Evolutionary conservation across 2,329 filamentous ascomycete genomes (phyloP).

Genomic region (Parasarocladium wereldwijsianum): DNA sequence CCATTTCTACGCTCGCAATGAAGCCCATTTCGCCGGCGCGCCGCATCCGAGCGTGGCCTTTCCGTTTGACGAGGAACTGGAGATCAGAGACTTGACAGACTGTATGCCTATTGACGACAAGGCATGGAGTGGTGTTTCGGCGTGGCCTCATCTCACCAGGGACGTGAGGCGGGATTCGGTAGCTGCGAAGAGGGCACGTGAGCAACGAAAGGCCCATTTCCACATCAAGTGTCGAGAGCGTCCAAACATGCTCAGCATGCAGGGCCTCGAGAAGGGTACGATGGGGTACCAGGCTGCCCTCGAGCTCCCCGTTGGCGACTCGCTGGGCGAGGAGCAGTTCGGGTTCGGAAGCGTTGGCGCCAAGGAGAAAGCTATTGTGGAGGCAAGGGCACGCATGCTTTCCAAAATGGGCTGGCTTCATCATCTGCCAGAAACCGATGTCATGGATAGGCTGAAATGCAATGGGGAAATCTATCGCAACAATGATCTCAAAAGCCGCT

Average conservation of each 20-base stretch:
- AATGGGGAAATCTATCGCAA: conserved; percentile 41
- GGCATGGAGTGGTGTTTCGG: conserved; percentile 47
- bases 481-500: conserved; percentile 33
- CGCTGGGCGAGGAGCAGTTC: conserved; percentile 46
- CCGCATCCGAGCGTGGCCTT: conserved; percentile 50
- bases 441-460: conserved; percentile 43
- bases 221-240: conserved; percentile 44
- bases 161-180: conserved; percentile 30
- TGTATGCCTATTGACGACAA: conserved; percentile 47
- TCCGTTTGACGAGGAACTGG: conserved; percentile 49
- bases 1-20: conserved; percentile 50
- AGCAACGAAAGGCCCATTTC: conserved; percentile 38
- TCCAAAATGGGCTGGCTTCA: conserved; percentile 37
- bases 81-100: conserved; percentile 49
- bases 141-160: conserved; percentile 46
- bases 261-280: conserved; percentile 56
- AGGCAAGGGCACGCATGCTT: conserved; percentile 42
- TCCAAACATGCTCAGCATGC: conserved; percentile 59
- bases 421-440: conserved; percentile 38
- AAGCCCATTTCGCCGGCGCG: conserved; percentile 43
- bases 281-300: conserved; percentile 55
- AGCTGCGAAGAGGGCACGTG: conserved; percentile 24
- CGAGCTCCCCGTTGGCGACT: conserved; percentile 49
- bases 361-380: conserved; percentile 38
- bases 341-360: conserved; percentile 41